Base-by-base conservation (phyloP, 1,284 basidiomycete species). In the Heliocybe sulcata region DNA sequence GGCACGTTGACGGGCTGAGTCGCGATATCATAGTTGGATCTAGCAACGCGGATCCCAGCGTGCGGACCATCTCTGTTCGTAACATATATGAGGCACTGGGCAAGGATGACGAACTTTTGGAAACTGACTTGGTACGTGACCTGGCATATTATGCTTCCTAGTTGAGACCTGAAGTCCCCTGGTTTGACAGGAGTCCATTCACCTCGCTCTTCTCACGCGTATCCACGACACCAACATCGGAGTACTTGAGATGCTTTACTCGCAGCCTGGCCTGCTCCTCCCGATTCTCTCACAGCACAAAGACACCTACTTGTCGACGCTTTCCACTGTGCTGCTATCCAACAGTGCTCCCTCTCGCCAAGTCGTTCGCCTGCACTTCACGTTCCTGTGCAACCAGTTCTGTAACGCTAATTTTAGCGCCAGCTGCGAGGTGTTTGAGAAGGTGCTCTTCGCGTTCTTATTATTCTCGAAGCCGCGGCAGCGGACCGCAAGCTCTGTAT, bases 221-320 rank as follows among this genome's bases (percentile, higher is more conserved):
- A 65, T 90, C 2, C 77, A 83, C 51, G 93, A 96, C 62, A 73
- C 77, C 2, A 77, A 82, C 33, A 58, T 71, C 1, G 61, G 68
- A 0, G 87, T 95, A 9, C 67, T 93, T 11, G 74, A 85, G 35
- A 79, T 77, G 0, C 70, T 95, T 1, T 94, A 94, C 65, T 69
- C 72, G 1, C 66, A 76, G 4, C 70, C 82, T 0, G 62, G 69
- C 3, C 52, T 69, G 0, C 64, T 90, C 45, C 68, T 81, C 2
- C 73, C 77, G 0, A 61, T 82, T 27, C 64, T 83, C 12, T 63
- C 69, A 1, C 69, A 64, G 2, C 66, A 75, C 60, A 54, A 69
- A 45, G 55, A 64, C 60, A 61, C 74, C 35, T 82, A 82, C 63
- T 55, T 92, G 35, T 68, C 74, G 4, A 68, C 77, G 16, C 70